phyloP scores from a whole-genome alignment of 441 rosid genomes.

The Gossypium lobatum region DNA sequence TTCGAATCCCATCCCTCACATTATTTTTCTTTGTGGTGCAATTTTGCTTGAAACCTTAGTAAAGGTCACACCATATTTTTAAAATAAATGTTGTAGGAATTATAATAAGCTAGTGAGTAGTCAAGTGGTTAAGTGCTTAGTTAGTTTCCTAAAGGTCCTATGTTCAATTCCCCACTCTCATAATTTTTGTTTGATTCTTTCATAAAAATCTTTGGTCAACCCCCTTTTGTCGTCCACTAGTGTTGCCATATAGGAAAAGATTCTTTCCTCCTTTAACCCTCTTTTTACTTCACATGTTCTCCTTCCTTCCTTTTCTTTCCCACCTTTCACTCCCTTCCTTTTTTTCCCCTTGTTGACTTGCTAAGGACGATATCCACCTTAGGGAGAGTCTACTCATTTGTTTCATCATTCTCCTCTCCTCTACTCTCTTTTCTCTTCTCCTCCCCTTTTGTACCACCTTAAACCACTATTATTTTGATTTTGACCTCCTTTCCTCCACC shows the following conservation, averaged over 20 bases:
- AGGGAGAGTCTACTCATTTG: background rate
- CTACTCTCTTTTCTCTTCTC: background rate
- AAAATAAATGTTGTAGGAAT: background rate
- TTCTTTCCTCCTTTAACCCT: background rate
- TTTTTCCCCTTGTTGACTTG: background rate
- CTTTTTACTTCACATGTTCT: background rate
- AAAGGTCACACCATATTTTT: background rate
- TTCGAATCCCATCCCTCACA: background rate
- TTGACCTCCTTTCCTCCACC: background rate
- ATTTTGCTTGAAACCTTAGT: background rate
- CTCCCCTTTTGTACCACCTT: background rate
- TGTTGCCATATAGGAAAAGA: background rate
- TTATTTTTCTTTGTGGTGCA: background rate
- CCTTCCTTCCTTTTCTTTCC: background rate
- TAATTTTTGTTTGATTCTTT: no score
- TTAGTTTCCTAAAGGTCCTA: background rate
- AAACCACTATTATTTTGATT: background rate
- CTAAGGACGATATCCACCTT: background rate
- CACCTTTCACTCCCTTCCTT: background rate
- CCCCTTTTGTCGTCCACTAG: background rate
- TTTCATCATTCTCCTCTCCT: background rate
- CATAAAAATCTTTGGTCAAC: background rate
- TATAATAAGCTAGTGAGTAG: background rate
- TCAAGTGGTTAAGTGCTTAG: background rate
- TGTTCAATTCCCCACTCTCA: background rate